phyloP scores from a whole-genome alignment of 2,329 filamentous ascomycete species.

The Alternaria metachromatica region DNA sequence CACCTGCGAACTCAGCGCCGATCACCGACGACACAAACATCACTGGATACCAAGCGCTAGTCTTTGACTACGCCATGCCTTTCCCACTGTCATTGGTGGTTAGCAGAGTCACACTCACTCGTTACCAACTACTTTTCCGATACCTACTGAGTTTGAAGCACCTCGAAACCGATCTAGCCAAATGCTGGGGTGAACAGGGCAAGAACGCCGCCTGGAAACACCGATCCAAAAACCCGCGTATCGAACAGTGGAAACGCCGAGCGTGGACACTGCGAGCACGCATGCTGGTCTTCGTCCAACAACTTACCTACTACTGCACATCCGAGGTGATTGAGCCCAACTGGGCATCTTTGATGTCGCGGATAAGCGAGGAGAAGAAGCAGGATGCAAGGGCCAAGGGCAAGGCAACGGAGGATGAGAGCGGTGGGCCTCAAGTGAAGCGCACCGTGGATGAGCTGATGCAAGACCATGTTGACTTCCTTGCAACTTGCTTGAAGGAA shows the following conservation, averaged over 20 bases:
- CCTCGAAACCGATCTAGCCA: constrained; percentile 84
- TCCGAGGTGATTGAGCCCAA: constrained; percentile 97
- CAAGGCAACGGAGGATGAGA: constrained; percentile 35
- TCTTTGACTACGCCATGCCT: constrained; percentile 91
- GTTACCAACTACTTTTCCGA: constrained; percentile 94
- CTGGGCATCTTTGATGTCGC: constrained; percentile 92
- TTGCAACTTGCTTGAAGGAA: constrained; percentile 97
- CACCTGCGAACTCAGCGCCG: constrained; percentile 64
- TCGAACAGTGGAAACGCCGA: constrained; percentile 91
- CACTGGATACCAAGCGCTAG: constrained; percentile 87
- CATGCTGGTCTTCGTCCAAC: constrained; percentile 97
- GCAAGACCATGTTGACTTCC: constrained; percentile 98
- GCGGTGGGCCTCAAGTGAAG: constrained; percentile 58
- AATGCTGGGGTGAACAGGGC: constrained; percentile 89
- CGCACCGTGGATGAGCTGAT: constrained; percentile 96
- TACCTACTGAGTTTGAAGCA: constrained; percentile 90
- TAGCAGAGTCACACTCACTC: constrained; percentile 93
- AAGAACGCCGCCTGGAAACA: constrained; percentile 83
- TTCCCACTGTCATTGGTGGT: constrained; percentile 96
- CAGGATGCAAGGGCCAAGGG: constrained; percentile 56
- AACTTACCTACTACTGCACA: constrained; percentile 95
- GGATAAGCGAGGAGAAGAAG: constrained; percentile 67
- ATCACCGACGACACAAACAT: constrained; percentile 83
- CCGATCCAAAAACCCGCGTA: constrained; percentile 71
- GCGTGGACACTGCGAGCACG: constrained; percentile 90